These are phyloP conservation scores for Dictyostelium discoideum DNA, from an alignment of 78 protist species.

Conservation along the genomic window dicty_2.7 NC_007088.5:853501-854000, in stretches of 20 bases:
- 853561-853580: neutral
- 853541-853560: neutral
- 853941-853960: neutral
- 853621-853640: neutral
- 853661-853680: neutral
- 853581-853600: neutral
- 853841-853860: conserved; percentile 1
- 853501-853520: conserved; percentile 2
- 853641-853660: neutral
- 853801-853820: neutral
- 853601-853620: neutral
- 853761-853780: neutral
- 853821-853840: conserved; percentile 14
- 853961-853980: neutral
- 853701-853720: neutral
- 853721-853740: neutral
- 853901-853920: conserved; percentile 3
- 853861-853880: conserved; percentile 19
- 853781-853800: neutral
- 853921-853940: neutral
- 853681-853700: neutral
- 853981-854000: neutral
- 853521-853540: neutral
- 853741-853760: neutral
- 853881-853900: conserved; percentile 66